Evolutionary conservation across 1,139 yeast species (phyloP), one percentile per base, ranked within the genome.

Genomic region (Saccharomyces pastorianus): DNA sequence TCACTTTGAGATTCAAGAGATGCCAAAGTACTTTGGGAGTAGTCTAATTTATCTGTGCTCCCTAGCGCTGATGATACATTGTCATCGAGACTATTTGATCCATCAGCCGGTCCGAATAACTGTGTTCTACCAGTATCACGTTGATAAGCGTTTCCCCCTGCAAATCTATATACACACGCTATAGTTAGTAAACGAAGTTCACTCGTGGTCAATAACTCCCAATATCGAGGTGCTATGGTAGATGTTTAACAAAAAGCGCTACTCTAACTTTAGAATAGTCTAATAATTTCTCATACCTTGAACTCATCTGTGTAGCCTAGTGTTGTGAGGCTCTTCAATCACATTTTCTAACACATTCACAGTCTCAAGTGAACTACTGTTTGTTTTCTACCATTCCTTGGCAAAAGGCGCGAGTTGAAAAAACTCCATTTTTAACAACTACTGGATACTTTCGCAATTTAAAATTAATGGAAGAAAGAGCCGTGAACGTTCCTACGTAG

Each of bases 1-100:
- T 88, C 88, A 63, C 85, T 85, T 67, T 91, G 97, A 13, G 90
- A 80, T 67, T 91, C 98, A 52, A 90, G 73, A 56, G 78, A 79
- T 49, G 89, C 82, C 74, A 85, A 75, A 64, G 83, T 77, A 56
- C 82, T 77, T 53, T 88, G 70, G 6, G 69, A 64, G 53, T 65
- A 65, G 52, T 66, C 70, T 9, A 67, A 51, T 38, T 53, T 59
- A 7, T 53, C 52, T 14, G 49, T 53, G 38, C 55, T 59, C n/a
- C 56, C 64, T 50, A 63, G 64, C 23, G 69, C 64, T 42, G 68
- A 65, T 26, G 59, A 52, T 34, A 65, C 54, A 11, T 53, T 51
- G 11, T 50, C 51, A n/a, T 49, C 52, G n/a, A 46, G 28, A n/a
- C 50, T 48, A 34, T 9, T 14, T 34, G 42, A 34, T 3, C 55